Conservation (phyloP, 2,329 filamentous ascomycete species). For the Chlorencoelia australis region DNA sequence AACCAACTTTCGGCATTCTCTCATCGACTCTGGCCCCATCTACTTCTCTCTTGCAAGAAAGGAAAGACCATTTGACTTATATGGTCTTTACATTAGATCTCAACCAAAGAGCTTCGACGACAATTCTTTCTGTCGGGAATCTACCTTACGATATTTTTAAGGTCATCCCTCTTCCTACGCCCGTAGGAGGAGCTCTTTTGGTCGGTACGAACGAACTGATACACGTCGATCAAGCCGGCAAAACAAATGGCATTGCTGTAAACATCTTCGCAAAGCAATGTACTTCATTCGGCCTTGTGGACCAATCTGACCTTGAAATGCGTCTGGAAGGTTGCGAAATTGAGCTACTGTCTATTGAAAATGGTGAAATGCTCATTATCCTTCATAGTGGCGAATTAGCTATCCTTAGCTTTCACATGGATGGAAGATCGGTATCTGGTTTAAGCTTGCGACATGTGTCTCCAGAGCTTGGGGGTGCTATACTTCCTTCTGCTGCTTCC, state of each 20-base stretch:
- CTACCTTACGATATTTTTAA: conserved; percentile 81
- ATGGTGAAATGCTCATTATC: conserved; percentile 76
- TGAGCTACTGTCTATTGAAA: conserved; percentile 65
- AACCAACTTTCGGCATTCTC: conserved; percentile 92
- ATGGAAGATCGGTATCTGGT: conserved; percentile 84
- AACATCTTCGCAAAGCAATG: conserved; percentile 79
- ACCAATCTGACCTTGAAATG: conserved; percentile 73
- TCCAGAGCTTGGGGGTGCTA: conserved; percentile 48
- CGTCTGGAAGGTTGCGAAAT: conserved; percentile 73
- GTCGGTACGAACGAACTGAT: conserved; percentile 85
- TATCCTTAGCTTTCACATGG: conserved; percentile 72
- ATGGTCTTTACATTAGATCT: conserved; percentile 93
- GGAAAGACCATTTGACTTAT: conserved; percentile 80
- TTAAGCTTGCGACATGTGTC: conserved; percentile 61
- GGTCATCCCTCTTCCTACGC: conserved; percentile 72
- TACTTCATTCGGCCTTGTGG: conserved; percentile 74
- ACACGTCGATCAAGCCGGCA: conserved; percentile 92
- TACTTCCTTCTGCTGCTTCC: conserved; percentile 54
- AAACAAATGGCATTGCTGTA: conserved; percentile 82
- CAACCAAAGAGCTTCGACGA: conserved; percentile 86
- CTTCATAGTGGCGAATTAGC: conserved; percentile 65
- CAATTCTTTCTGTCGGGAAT: conserved; percentile 74
- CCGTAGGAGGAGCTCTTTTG: conserved; percentile 80
- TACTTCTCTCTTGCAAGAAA: conserved; percentile 59
- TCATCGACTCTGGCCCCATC: conserved; percentile 68